Evolutionary conservation across 2,329 filamentous ascomycete species (phyloP).

Genomic region (Cercospora sp.): DNA sequence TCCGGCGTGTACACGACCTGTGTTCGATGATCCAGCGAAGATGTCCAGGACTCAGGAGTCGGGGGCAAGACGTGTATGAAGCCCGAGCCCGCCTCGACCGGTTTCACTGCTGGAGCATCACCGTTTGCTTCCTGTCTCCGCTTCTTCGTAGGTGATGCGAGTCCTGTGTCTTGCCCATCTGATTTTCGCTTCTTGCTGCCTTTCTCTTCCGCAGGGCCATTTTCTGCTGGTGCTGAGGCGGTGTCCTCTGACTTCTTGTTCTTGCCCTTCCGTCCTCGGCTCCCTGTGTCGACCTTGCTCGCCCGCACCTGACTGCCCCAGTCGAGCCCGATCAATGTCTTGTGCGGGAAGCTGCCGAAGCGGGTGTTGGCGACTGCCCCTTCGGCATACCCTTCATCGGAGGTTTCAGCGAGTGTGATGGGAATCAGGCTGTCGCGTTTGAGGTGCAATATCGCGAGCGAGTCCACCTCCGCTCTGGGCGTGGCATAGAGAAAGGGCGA

Average conservation of each 20-base stretch:
- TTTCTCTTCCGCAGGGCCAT: neutral
- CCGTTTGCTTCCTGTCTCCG: conserved; percentile 30
- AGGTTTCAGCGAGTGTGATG: conserved; percentile 54
- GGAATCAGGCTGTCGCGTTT: conserved; percentile 84
- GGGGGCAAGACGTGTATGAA: conserved; percentile 79
- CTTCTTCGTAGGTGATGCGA: conserved; percentile 37
- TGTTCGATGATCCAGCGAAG: conserved; percentile 75
- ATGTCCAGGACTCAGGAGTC: conserved; percentile 80
- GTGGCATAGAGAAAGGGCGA: conserved; percentile 82
- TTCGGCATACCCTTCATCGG: conserved; percentile 47
- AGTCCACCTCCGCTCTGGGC: conserved; percentile 60
- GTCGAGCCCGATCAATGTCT: conserved; percentile 63
- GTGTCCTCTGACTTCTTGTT: conserved; percentile 55
- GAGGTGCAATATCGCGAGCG: conserved; percentile 81
- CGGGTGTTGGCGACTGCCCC: conserved; percentile 74
- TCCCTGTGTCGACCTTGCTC: conserved; percentile 86
- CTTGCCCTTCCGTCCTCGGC: conserved; percentile 67
- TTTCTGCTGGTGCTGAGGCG: neutral
- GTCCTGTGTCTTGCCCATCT: conserved; percentile 34
- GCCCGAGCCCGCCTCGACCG: conserved; percentile 61
- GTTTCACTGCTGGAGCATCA: conserved; percentile 41
- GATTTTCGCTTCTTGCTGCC: conserved; percentile 47
- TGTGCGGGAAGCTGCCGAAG: conserved; percentile 72
- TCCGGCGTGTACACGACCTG: conserved; percentile 87
- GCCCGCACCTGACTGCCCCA: conserved; percentile 94